Base-by-base conservation (phyloP, 192 early-diverging fungal species). In the Coemansia umbellata region DNA sequence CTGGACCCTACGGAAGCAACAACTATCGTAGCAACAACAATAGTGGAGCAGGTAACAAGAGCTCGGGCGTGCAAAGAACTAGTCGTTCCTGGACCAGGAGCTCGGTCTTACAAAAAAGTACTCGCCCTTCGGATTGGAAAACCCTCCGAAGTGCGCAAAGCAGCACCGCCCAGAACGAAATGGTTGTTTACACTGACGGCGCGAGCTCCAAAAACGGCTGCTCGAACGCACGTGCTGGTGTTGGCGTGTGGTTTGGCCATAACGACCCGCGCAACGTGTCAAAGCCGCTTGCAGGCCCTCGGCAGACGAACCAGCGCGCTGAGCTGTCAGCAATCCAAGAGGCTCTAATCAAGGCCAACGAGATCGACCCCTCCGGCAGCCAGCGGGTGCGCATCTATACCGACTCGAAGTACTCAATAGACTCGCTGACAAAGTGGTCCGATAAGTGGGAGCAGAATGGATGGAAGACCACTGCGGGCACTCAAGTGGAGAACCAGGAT, bases 111-210 rank as follows among this genome's bases (percentile, higher is more conserved):
- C n/a, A n/a, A n/a, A n/a, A n/a, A n/a, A n/a, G n/a, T n/a, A n/a
- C n/a, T n/a, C n/a, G n/a, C n/a, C 23, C 42, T 14, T 35, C 33
- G 10, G 9, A 42, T 23, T 35, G 0, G 10, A 35, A 35, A 8
- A n/a, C n/a, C n/a, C n/a, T n/a, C n/a, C n/a, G n/a, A n/a, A n/a
- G n/a, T n/a, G n/a, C n/a, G n/a, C n/a, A n/a, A n/a, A n/a, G n/a
- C n/a, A n/a, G n/a, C n/a, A n/a, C n/a, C n/a, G n/a, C n/a, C n/a
- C n/a, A n/a, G n/a, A 14, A 3, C 4, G 14, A 31, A 1, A 64
- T 80, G 1, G 63, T 78, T 0, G 78, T 89, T 8, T 93, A 91
- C 69, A 94, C 91, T 0, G 92, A 97, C 50, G 94, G 94, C 27
- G 82, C 84, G 36, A 81, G 89, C 53, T 45, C 72, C 13, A 58